A percentile compares a stretch with the other conserved stretches of the same genome.
Conservation (phyloP, 2,329 filamentous ascomycete species). For the Ustilaginoidea virens region DNA sequence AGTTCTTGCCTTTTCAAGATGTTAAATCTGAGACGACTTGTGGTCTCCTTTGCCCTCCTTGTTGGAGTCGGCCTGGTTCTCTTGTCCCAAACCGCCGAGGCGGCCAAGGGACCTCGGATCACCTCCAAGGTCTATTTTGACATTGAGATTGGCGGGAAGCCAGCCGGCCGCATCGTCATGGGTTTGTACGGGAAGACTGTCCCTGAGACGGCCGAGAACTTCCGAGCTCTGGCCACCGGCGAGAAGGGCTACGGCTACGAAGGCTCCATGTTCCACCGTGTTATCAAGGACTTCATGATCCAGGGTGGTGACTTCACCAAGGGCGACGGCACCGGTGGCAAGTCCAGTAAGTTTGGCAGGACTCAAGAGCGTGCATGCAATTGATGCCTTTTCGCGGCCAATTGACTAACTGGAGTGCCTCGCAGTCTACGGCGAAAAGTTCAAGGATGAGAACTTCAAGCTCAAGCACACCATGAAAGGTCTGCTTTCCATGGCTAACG, state of each 20-base stretch:
- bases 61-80: constrained; percentile 60
- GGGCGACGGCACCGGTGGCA: constrained; percentile 69
- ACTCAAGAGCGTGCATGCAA: too few relatives aligned
- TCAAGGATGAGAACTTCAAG: constrained; percentile 90
- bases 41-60: constrained; percentile 61
- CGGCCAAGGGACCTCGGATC: constrained; percentile 81
- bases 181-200: constrained; percentile 81
- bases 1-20: constrained; percentile 32
- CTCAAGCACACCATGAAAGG: constrained; percentile 81
- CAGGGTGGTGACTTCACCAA: constrained; percentile 82
- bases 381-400: background rate
- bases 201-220: constrained; percentile 60
- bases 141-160: constrained; percentile 59
- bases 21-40: constrained; percentile 57
- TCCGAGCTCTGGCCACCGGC: constrained; percentile 66
- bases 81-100: constrained; percentile 59
- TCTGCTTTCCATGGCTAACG: constrained; percentile 73
- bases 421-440: constrained; percentile 66
- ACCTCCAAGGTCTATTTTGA: constrained; percentile 92
- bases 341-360: constrained; percentile 51
- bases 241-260: constrained; percentile 79
- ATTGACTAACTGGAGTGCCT: constrained; percentile 8
- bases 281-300: constrained; percentile 87
- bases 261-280: constrained; percentile 73
- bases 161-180: constrained; percentile 60